phyloP scores from a whole-genome alignment of 495 filamentous ascomycete species.

The Xylaria intraflava region DNA sequence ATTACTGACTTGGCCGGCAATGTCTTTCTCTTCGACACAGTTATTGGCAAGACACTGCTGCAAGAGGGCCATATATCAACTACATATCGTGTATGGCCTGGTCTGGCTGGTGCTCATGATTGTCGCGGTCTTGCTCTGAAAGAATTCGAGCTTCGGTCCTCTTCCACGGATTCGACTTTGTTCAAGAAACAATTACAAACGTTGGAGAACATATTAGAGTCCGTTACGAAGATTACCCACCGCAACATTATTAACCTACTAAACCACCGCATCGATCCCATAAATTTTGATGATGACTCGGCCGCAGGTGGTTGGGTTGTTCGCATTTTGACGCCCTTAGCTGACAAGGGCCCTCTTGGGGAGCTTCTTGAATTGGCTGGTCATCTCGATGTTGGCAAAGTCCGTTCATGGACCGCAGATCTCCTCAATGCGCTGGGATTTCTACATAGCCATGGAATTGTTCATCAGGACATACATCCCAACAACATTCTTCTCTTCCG shows the following conservation, averaged over 20 bases:
- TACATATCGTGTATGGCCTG: conserved; percentile 62
- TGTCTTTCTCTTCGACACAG: conserved; percentile 53
- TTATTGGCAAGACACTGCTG: conserved; percentile 54
- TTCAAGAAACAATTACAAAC: conserved; percentile 62
- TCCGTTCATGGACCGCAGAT: conserved; percentile 79
- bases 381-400: conserved; percentile 61
- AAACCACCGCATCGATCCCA: conserved; percentile 66
- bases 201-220: conserved; percentile 63
- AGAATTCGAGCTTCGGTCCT: conserved; percentile 48
- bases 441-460: conserved; percentile 71
- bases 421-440: conserved; percentile 86
- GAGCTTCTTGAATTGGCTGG: conserved; percentile 75
- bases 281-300: conserved; percentile 34
- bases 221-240: conserved; percentile 65
- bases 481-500: conserved; percentile 67
- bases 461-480: conserved; percentile 73
- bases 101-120: conserved; percentile 44
- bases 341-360: conserved; percentile 72
- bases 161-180: conserved; percentile 47
- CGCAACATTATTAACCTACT: conserved; percentile 70
- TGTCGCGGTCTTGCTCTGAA: conserved; percentile 65
- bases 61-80: conserved; percentile 51
- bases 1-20: conserved; percentile 53
- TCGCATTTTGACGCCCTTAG: conserved; percentile 69
- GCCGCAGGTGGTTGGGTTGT: conserved; percentile 58